phyloP scores from a whole-genome alignment of 345 rosid genomes.

The Acer negundo region DNA sequence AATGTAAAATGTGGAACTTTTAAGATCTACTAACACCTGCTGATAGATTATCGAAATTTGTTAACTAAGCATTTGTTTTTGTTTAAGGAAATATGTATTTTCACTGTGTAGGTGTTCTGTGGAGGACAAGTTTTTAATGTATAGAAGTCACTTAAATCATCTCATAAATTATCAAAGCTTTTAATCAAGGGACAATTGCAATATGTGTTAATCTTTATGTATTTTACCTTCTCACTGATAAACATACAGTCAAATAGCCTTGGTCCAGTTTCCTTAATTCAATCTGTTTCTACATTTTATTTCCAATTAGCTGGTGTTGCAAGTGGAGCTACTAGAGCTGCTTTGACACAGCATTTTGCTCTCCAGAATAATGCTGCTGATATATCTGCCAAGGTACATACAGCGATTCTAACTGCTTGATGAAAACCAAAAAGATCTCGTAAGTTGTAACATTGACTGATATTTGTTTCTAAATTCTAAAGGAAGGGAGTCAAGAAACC shows the following conservation, averaged over 20 bases:
- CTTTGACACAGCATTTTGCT: slow-evolving; percentile 94
- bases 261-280: slow-evolving; percentile 10
- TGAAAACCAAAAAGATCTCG: slow-evolving; percentile 3
- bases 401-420: slow-evolving; percentile 18
- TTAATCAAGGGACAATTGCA: not conserved
- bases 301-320: slow-evolving; percentile 84
- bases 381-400: slow-evolving; percentile 82
- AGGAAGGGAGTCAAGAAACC: slow-evolving; percentile 99
- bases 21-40: not conserved
- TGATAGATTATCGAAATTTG: not conserved
- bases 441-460: not conserved
- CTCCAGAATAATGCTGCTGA: slow-evolving; percentile 95
- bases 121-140: not conserved
- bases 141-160: not conserved
- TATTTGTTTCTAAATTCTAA: slow-evolving; percentile 16
- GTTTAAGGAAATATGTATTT: not conserved
- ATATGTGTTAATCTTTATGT: not conserved
- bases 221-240: not conserved
- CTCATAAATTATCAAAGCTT: not conserved
- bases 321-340: slow-evolving; percentile 99
- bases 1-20: not conserved
- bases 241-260: not conserved
- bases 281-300: not conserved
- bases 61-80: not conserved
- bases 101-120: not conserved